Evolutionary conservation across 2,329 filamentous ascomycete genomes (phyloP).

Genomic region (Aspergillus caelatus): DNA sequence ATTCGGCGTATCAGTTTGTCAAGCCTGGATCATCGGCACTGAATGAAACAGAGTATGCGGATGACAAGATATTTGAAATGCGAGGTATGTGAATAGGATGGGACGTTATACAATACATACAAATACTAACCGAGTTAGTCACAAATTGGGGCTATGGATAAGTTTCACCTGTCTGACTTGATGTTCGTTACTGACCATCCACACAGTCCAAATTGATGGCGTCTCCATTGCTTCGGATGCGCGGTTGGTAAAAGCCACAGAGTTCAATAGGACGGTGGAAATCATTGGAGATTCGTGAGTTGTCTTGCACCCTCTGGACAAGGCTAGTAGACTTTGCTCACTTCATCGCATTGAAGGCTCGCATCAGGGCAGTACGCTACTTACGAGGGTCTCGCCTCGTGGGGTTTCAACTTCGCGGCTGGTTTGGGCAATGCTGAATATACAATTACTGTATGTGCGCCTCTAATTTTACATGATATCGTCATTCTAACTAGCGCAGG

Average conservation of each 20-base stretch:
- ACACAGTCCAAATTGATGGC: conserved; percentile 54
- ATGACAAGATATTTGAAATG: conserved; percentile 57
- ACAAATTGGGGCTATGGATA: conserved; percentile 63
- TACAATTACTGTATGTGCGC: conserved; percentile 48
- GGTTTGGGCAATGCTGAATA: conserved; percentile 63
- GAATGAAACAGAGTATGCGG: conserved; percentile 43
- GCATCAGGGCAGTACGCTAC: conserved; percentile 59
- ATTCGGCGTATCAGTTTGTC: conserved; percentile 59
- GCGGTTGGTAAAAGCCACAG: conserved; percentile 47
- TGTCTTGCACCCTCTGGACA: conserved; percentile 23
- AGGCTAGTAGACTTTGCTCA: conserved; percentile 38
- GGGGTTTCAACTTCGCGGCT: conserved; percentile 57
- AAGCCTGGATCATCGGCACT: conserved; percentile 41
- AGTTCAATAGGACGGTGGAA: conserved; percentile 42
- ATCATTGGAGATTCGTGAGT: conserved; percentile 48
- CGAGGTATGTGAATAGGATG: conserved; percentile 31
- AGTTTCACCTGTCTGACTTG: conserved; percentile 13
- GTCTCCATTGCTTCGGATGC: conserved; percentile 53
- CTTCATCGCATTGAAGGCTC: conserved; percentile 51
- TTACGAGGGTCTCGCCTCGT: conserved; percentile 61
- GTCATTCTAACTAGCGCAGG: conserved; percentile 17
- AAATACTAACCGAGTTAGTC: conserved; percentile 36
- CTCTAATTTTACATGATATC: background rate
- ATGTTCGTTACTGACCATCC: conserved; percentile 15
- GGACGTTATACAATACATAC: background rate